Conservation (phyloP, 371 early-diverging fungal genomes). For the Nematocida parisii region DNA sequence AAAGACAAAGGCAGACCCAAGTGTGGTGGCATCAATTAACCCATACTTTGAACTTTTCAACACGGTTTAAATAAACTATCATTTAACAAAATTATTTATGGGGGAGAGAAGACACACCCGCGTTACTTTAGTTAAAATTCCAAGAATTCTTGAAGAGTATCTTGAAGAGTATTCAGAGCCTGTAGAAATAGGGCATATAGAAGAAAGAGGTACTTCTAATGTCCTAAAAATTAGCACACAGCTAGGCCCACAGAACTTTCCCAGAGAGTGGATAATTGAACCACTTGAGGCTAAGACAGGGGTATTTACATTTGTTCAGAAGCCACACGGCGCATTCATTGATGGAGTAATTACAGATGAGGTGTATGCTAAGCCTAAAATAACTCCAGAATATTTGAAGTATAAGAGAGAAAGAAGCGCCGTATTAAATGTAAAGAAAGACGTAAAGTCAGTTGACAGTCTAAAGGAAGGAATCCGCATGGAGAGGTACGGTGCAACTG, state of each 20-base stretch:
- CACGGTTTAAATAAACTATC: conserved; percentile 25
- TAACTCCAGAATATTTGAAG: conserved; percentile 67
- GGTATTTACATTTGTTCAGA: conserved; percentile 49
- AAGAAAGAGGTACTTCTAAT: background rate
- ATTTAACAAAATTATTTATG: conserved; percentile 50
- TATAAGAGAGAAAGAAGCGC: conserved; percentile 60
- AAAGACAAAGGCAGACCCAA: conserved; percentile 20
- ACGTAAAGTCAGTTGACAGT: conserved; percentile 63
- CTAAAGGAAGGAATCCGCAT: conserved; percentile 62
- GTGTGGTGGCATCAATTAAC: conserved; percentile 35
- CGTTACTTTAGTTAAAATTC: conserved; percentile 47
- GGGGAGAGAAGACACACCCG: conserved; percentile 56
- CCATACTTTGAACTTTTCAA: conserved; percentile 55
- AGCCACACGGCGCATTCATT: conserved; percentile 34
- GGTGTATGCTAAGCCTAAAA: conserved; percentile 63
- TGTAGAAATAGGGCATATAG: conserved; percentile 42
- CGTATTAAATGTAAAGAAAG: background rate
- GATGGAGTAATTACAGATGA: conserved; percentile 67
- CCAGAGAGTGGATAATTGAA: conserved; percentile 46
- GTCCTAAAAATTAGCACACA: conserved; percentile 16
- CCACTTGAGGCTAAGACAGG: conserved; percentile 29
- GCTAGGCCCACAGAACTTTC: conserved; percentile 50
- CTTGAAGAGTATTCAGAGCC: conserved; percentile 25
- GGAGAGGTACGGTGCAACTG: conserved; percentile 66
- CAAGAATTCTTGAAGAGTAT: conserved; percentile 42